Evolutionary conservation across 768 basidiomycete genomes (phyloP).

Genomic region (Mycena albidolilacea): DNA sequence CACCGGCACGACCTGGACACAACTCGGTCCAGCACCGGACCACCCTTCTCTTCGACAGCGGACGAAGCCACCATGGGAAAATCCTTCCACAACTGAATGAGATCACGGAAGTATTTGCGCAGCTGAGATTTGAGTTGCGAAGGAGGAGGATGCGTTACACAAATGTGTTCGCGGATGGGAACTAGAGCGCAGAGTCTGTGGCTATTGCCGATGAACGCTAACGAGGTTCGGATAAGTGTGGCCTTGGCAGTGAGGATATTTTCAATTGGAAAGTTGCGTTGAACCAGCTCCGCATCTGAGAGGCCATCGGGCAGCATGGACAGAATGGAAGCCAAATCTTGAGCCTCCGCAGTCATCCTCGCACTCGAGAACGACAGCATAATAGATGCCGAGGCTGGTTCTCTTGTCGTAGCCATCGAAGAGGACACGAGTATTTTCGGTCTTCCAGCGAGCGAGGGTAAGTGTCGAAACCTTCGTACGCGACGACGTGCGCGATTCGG

Average conservation of each 20-base stretch:
- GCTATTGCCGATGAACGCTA: conserved; percentile 9
- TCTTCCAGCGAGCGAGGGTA: conserved; percentile 21
- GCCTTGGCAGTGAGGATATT: background rate
- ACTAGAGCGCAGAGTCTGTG: conserved; percentile 13
- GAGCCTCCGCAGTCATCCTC: conserved; percentile 10
- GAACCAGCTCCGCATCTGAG: conserved; percentile 12
- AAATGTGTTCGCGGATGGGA: conserved; percentile 26
- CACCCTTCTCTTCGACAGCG: too few species aligned
- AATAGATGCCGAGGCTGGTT: conserved; percentile 25
- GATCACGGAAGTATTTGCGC: background rate
- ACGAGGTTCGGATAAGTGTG: conserved; percentile 20
- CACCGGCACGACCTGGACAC: too few species aligned
- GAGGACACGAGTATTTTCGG: conserved; percentile 12
- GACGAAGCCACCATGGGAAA: too few species aligned
- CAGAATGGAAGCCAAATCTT: conserved; percentile 8
- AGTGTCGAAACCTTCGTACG: conserved; percentile 4
- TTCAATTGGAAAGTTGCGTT: background rate
- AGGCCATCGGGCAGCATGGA: conserved; percentile 29
- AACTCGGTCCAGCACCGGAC: too few species aligned
- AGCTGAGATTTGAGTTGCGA: background rate
- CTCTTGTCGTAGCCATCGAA: conserved; percentile 20
- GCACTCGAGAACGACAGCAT: conserved; percentile 20
- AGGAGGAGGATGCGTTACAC: conserved; percentile 5
- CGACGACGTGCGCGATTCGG: conserved; percentile 21
- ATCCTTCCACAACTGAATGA: conserved; percentile 18